phyloP scores from a whole-genome alignment of 805 yeast species.

The Starmerella asiatica region DNA sequence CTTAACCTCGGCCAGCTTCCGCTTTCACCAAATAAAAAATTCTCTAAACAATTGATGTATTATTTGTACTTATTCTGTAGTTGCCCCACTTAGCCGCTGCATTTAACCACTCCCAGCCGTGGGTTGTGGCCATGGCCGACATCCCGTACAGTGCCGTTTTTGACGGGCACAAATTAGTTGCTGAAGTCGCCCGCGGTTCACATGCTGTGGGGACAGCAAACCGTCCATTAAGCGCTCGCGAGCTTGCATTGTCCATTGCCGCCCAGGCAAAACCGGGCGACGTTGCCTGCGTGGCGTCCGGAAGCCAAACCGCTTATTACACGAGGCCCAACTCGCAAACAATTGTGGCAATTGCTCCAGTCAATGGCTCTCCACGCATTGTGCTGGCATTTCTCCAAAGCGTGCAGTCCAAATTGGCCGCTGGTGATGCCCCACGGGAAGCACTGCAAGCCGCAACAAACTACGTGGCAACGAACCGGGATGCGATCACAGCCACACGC shows the following conservation, averaged over 20 bases:
- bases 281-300: slow-evolving; percentile 14
- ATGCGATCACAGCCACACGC: slow-evolving; percentile 23
- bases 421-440: slow-evolving; percentile 8
- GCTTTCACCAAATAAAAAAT: too few species aligned
- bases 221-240: neutral
- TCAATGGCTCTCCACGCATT: slow-evolving; percentile 20
- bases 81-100: too few species aligned
- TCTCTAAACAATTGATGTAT: too few species aligned
- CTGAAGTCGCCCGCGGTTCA: slow-evolving; percentile 5
- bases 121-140: too few species aligned
- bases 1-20: too few species aligned
- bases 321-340: slow-evolving; percentile 2
- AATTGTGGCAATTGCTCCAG: slow-evolving; percentile 13
- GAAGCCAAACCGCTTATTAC: slow-evolving; percentile 14
- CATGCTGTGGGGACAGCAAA: too few species aligned
- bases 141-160: slow-evolving; percentile 7
- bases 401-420: slow-evolving; percentile 17
- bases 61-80: too few species aligned
- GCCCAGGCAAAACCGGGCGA: slow-evolving; percentile 15
- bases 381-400: slow-evolving; percentile 20
- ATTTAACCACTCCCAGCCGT: too few species aligned
- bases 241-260: slow-evolving; percentile 18
- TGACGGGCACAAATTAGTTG: neutral
- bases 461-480: slow-evolving; percentile 15
- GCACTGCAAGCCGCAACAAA: slow-evolving; percentile 13